These are phyloP conservation scores for Ophiostoma fasciatum DNA, from an alignment of 2,329 filamentous ascomycete genomes.

Conservation along the genomic window DNA sequence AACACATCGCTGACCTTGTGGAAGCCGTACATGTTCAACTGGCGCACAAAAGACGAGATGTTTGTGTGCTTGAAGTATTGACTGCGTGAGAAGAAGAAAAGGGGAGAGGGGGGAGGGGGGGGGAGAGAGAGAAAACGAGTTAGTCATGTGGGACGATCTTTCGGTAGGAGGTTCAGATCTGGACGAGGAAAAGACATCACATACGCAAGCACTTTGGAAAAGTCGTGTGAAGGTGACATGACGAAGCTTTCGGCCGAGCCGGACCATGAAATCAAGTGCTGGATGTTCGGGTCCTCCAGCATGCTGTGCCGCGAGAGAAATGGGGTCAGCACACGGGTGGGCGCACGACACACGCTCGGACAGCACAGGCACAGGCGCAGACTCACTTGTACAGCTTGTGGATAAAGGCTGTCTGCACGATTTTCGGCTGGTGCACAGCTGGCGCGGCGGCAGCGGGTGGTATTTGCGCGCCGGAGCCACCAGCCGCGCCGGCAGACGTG, in stretches of 20 bases:
- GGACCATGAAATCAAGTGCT: constrained; percentile 95
- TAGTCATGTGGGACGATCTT: constrained; percentile 1
- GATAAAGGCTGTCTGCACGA: constrained; percentile 96
- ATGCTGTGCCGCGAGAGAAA: too few species aligned
- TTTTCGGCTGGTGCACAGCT: constrained; percentile 84
- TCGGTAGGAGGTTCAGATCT: background rate
- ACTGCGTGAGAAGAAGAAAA: constrained; percentile 30
- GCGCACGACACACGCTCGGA: too few species aligned
- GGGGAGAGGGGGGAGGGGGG: constrained; percentile 7
- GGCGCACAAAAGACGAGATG: constrained; percentile 93
- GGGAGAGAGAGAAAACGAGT: background rate
- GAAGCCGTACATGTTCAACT: constrained; percentile 99
- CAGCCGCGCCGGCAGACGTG: constrained; percentile 23
- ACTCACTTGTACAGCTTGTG: constrained; percentile 96
- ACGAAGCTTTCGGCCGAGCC: constrained; percentile 90
- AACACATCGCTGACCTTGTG: constrained; percentile 99
- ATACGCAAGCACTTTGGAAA: constrained; percentile 94
- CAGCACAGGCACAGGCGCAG: too few species aligned
- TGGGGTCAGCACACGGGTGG: too few species aligned
- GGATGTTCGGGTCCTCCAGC: constrained; percentile 86
- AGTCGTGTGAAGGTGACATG: constrained; percentile 94
- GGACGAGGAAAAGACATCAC: constrained; percentile 22
- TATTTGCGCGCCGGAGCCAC: constrained; percentile 24
- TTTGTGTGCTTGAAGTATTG: constrained; percentile 99
- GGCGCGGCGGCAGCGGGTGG: constrained; percentile 47